phyloP scores from a whole-genome alignment of 306 rosid species.

The Adenanthera pavonina region DNA sequence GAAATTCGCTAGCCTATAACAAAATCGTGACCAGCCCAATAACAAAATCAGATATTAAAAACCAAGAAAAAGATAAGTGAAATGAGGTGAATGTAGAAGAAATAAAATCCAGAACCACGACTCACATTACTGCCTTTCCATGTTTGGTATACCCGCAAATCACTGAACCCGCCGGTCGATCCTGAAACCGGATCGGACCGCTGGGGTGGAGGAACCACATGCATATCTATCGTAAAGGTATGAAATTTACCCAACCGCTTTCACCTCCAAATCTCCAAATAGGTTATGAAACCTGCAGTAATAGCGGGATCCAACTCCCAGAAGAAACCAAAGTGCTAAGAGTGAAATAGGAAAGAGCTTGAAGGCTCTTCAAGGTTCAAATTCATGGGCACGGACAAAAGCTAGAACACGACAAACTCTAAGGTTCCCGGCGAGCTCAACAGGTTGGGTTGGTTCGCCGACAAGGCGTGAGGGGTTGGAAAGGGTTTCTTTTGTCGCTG shows the following conservation, averaged over 20 bases:
- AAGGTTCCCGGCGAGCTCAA: conserved; percentile 43
- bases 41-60: conserved; percentile 1
- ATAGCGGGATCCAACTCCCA: neutral
- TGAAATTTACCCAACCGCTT: neutral
- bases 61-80: neutral
- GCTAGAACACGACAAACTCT: conserved; percentile 26
- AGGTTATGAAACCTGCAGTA: neutral
- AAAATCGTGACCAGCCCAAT: conserved; percentile 13
- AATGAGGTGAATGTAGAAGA: neutral
- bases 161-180: conserved; percentile 59
- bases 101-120: conserved; percentile 25
- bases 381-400: conserved; percentile 31
- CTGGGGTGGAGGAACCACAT: conserved; percentile 95
- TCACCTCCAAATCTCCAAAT: conserved; percentile 33
- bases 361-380: conserved; percentile 31
- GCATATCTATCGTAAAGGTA: conserved; percentile 55
- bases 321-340: neutral
- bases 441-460: conserved; percentile 42
- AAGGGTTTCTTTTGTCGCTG: conserved; percentile 28
- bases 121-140: conserved; percentile 99
- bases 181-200: conserved; percentile 82
- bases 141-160: conserved; percentile 77
- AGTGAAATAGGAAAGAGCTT: conserved; percentile 38
- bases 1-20: conserved; percentile 2
- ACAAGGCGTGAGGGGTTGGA: conserved; percentile 42